Conservation (phyloP, 1,139 yeast species). For the Kurtzmaniella quercitrusa region DNA sequence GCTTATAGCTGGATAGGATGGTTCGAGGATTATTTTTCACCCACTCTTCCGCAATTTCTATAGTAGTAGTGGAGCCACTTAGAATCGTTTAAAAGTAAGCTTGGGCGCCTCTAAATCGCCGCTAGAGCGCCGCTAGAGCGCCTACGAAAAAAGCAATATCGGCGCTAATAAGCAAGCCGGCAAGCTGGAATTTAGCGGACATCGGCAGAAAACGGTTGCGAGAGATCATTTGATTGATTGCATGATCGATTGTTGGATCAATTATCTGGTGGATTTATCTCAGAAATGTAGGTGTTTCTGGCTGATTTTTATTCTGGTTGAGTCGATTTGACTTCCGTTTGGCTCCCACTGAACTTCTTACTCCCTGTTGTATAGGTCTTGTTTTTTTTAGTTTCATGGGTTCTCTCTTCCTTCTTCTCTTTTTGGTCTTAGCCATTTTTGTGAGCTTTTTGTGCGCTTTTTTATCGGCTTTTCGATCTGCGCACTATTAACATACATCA, state of each 20-base stretch:
- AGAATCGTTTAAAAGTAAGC: background rate
- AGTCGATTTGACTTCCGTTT: too few species aligned
- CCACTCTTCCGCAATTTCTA: background rate
- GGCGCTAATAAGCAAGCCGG: background rate
- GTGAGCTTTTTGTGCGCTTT: too few species aligned
- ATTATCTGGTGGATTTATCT: too few species aligned
- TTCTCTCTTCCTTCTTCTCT: background rate
- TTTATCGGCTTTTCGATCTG: too few species aligned
- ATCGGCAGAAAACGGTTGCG: background rate
- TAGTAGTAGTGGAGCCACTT: background rate
- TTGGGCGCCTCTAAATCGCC: too few species aligned
- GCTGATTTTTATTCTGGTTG: too few species aligned
- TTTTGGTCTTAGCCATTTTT: background rate
- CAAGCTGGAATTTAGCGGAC: background rate
- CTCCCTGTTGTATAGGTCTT: too few species aligned
- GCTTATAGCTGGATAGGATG: background rate
- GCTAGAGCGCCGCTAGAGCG: too few species aligned
- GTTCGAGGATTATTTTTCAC: background rate
- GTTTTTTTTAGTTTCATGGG: background rate
- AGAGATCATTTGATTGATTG: background rate
- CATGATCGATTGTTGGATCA: too few species aligned
- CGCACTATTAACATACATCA: background rate
- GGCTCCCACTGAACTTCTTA: background rate
- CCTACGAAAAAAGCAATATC: background rate
- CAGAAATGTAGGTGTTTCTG: too few species aligned